phyloP scores from a whole-genome alignment of 2,329 filamentous ascomycete genomes.

The Ceratocystiopsis sp. region DNA sequence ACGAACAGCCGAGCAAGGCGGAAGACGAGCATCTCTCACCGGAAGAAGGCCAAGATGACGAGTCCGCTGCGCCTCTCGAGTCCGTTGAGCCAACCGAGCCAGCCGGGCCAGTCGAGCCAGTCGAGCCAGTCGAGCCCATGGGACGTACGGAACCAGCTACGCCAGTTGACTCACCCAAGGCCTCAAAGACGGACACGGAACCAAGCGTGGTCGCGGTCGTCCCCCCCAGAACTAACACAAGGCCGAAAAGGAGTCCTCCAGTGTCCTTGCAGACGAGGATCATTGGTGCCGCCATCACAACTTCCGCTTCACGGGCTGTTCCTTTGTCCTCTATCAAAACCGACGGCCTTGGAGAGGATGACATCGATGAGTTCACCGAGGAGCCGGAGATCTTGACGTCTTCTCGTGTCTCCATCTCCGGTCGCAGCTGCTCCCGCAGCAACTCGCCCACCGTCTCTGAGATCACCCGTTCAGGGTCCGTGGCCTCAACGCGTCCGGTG shows the following conservation, averaged over 20 bases:
- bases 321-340: background rate
- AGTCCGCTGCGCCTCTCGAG: background rate
- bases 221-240: no score
- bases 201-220: no score
- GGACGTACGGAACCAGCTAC: no score
- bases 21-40: no score
- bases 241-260: background rate
- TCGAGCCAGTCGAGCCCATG: no score
- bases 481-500: constrained; percentile 21
- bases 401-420: constrained; percentile 36
- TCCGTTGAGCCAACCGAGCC: no score
- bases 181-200: no score
- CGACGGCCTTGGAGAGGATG: constrained; percentile 21
- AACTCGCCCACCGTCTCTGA: constrained; percentile 33
- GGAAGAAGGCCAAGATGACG: background rate
- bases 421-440: constrained; percentile 28
- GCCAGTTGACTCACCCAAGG: no score
- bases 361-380: constrained; percentile 37
- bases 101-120: no score
- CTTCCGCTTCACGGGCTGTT: background rate
- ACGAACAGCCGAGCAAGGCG: background rate
- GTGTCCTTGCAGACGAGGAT: constrained; percentile 1
- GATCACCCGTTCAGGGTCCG: constrained; percentile 21
- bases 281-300: constrained; percentile 7
- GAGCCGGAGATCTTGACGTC: constrained; percentile 40